phyloP scores from a whole-genome alignment of 306 rosid genomes.

The Cucurbita argyrosperma region DNA sequence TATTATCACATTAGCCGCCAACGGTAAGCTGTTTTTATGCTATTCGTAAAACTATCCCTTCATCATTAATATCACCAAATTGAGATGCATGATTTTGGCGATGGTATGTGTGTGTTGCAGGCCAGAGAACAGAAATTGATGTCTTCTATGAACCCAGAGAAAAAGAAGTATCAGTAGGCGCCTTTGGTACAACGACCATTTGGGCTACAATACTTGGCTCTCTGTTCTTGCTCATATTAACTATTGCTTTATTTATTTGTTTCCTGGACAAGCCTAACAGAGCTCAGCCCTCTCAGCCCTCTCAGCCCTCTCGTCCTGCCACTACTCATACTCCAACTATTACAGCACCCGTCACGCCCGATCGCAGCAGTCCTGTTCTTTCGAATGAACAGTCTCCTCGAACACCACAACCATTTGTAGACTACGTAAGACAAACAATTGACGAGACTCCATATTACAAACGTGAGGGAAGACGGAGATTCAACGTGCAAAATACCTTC shows the following conservation, averaged over 20 bases:
- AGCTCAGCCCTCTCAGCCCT: slow-evolving; percentile 22
- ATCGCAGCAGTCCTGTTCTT: slow-evolving; percentile 26
- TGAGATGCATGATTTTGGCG: not conserved
- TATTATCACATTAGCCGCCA: slow-evolving; percentile 62
- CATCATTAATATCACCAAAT: not conserved
- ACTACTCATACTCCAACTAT: slow-evolving; percentile 20
- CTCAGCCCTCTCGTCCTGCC: slow-evolving; percentile 10
- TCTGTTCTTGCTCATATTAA: slow-evolving; percentile 20
- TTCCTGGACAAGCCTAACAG: slow-evolving; percentile 35
- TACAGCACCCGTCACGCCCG: slow-evolving; percentile 47
- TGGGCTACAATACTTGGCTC: slow-evolving; percentile 36
- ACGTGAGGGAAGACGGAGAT: slow-evolving; percentile 57
- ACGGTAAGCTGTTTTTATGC: slow-evolving; percentile 20
- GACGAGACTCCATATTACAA: slow-evolving; percentile 90
- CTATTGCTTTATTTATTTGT: slow-evolving; percentile 16
- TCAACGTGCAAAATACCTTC: slow-evolving; percentile 71
- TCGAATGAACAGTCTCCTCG: slow-evolving; percentile 52
- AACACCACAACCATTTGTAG: slow-evolving; percentile 88
- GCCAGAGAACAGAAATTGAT: slow-evolving; percentile 60
- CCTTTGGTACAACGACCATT: slow-evolving; percentile 4
- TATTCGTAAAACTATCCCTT: not conserved
- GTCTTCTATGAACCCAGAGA: slow-evolving; percentile 34
- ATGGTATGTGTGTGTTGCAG: slow-evolving; percentile 26
- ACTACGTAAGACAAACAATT: slow-evolving; percentile 78
- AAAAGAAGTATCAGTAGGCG: slow-evolving; percentile 14